These are phyloP conservation scores for Babesia gibsoni DNA, from an alignment of 169 alveolate species.

Conservation along the genomic window DNA sequence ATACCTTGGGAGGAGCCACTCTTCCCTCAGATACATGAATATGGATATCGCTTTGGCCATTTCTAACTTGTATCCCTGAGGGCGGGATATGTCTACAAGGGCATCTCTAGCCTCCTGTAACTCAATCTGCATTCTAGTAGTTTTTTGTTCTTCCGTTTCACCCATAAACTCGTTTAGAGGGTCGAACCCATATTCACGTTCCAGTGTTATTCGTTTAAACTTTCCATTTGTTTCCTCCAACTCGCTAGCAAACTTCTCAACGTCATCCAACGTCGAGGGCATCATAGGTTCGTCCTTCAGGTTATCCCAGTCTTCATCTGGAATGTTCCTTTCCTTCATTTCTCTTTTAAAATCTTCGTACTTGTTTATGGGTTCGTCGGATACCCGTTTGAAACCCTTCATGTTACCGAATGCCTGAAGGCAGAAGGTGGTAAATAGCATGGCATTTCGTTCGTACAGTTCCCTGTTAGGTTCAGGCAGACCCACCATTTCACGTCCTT, in stretches of 20 bases:
- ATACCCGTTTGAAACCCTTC: conserved; percentile 15
- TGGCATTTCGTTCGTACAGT: conserved; percentile 13
- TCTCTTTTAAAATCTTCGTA: not conserved
- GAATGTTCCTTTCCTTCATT: conserved; percentile 6
- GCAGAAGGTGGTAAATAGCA: conserved; percentile 34
- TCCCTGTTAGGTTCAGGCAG: conserved; percentile 21
- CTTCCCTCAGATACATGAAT: conserved; percentile 17
- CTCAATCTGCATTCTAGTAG: conserved; percentile 27
- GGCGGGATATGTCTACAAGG: conserved; percentile 3
- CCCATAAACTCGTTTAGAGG: conserved; percentile 37
- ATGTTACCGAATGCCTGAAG: conserved; percentile 42
- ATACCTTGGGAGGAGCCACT: conserved; percentile 33
- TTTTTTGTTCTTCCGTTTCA: conserved; percentile 20
- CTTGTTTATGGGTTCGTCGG: conserved; percentile 17
- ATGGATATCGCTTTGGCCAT: conserved; percentile 36
- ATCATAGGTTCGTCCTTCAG: conserved; percentile 27
- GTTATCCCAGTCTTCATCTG: conserved; percentile 33
- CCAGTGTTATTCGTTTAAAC: conserved; percentile 15
- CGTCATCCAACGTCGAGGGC: conserved; percentile 31
- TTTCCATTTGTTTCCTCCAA: conserved; percentile 19
- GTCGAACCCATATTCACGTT: conserved; percentile 38
- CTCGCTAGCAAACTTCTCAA: conserved; percentile 32
- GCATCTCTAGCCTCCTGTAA: conserved; percentile 49
- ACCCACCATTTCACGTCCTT: conserved; percentile 11
- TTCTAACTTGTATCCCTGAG: conserved; percentile 23